phyloP scores from a whole-genome alignment of 2,329 filamentous ascomycete genomes.

The Rachicladosporium sp. region DNA sequence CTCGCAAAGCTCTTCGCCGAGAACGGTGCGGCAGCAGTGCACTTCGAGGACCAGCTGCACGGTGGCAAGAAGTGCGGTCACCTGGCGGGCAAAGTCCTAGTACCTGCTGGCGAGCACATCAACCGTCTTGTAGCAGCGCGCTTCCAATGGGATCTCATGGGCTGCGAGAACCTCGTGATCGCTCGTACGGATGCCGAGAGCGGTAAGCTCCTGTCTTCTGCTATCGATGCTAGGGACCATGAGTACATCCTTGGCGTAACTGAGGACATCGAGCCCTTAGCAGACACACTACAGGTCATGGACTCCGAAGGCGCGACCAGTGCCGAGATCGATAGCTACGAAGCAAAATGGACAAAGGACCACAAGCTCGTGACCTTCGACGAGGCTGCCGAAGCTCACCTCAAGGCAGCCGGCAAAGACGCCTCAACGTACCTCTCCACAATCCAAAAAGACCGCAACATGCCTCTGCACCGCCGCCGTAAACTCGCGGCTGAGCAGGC shows the following conservation, averaged over 20 bases:
- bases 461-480: slow-evolving; percentile 68
- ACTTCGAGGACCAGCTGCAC: slow-evolving; percentile 96
- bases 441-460: slow-evolving; percentile 48
- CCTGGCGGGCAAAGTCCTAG: slow-evolving; percentile 87
- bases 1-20: slow-evolving; percentile 95
- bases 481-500: slow-evolving; percentile 56
- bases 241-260: slow-evolving; percentile 89
- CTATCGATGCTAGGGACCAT: slow-evolving; percentile 87
- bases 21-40: slow-evolving; percentile 88
- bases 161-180: slow-evolving; percentile 84
- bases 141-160: slow-evolving; percentile 98
- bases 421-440: slow-evolving; percentile 15
- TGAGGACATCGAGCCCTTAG: slow-evolving; percentile 65
- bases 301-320: slow-evolving; percentile 67
- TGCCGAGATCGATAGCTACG: slow-evolving; percentile 71
- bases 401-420: slow-evolving; percentile 21
- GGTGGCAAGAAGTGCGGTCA: slow-evolving; percentile 98
- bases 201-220: slow-evolving; percentile 76
- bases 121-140: slow-evolving; percentile 83
- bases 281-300: slow-evolving; percentile 83
- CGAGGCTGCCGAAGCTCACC: slow-evolving; percentile 46
- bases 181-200: slow-evolving; percentile 93
- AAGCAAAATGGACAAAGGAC: slow-evolving; percentile 76
- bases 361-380: slow-evolving; percentile 84
- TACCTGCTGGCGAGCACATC: slow-evolving; percentile 90